Percentiles rank a stretch among this genome's conserved stretches.
phyloP scores from a whole-genome alignment of 1,284 basidiomycete genomes.

The Ustilago loliicola region DNA sequence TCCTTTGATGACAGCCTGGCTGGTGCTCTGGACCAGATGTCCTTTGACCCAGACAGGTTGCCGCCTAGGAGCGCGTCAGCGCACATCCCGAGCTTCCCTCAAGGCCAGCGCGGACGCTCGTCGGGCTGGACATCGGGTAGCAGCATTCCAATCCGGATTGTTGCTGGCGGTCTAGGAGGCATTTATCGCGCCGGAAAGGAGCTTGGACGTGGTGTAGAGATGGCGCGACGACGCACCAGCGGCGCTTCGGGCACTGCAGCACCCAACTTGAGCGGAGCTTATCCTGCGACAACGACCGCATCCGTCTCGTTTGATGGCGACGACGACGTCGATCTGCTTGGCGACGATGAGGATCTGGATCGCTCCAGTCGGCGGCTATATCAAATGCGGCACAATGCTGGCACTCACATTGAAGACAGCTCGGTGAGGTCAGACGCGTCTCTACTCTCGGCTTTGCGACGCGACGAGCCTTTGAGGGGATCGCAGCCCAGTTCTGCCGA shows the following conservation, averaged over 20 bases:
- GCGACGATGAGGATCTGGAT: constrained; percentile 21
- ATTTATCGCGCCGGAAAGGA: constrained; percentile 49
- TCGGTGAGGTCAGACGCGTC: constrained; percentile 30
- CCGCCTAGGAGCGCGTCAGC: constrained; percentile 32
- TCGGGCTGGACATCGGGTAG: constrained; percentile 43
- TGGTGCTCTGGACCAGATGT: constrained; percentile 38
- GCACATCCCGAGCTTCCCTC: constrained; percentile 50
- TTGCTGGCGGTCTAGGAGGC: constrained; percentile 49
- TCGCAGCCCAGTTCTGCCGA: constrained; percentile 48
- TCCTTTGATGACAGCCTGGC: constrained; percentile 42
- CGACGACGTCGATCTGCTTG: constrained; percentile 39
- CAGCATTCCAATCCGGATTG: constrained; percentile 54
- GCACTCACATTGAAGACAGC: constrained; percentile 9
- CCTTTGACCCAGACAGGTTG: constrained; percentile 25
- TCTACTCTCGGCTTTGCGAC: constrained; percentile 26
- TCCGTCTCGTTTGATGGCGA: constrained; percentile 46
- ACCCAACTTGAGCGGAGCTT: neutral
- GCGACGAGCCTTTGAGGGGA: constrained; percentile 24
- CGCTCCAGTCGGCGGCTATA: constrained; percentile 12
- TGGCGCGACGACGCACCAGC: constrained; percentile 39
- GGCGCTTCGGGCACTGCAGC: constrained; percentile 16
- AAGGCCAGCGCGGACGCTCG: constrained; percentile 44
- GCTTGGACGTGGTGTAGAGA: constrained; percentile 50
- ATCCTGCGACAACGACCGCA: neutral
- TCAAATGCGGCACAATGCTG: neutral